Conservation (phyloP, 2,329 filamentous ascomycete species). For the Blumeria hordei region DNA sequence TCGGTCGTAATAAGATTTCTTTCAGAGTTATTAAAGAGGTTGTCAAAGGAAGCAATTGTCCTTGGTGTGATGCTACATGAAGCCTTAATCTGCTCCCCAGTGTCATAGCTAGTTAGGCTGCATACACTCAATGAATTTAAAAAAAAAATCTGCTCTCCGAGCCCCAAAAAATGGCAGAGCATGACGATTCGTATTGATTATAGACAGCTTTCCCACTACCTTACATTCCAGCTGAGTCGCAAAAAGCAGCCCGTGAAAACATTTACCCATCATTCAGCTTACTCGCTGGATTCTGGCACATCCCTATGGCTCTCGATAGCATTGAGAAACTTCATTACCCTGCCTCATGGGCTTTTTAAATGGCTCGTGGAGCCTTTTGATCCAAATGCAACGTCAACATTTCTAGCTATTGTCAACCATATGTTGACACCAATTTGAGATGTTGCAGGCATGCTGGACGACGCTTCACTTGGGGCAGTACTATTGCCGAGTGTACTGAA, state of each 20-base stretch:
- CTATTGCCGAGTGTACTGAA: neutral
- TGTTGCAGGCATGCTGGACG: neutral
- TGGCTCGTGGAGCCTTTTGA: constrained; percentile 1
- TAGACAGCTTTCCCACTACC: neutral
- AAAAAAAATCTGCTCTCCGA: neutral
- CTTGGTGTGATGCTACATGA: neutral
- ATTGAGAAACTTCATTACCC: neutral
- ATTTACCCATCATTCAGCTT: neutral
- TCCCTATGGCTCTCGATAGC: neutral
- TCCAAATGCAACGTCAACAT: neutral
- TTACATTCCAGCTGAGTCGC: neutral
- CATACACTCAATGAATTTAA: too few relatives aligned
- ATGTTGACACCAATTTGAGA: neutral
- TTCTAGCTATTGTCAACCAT: neutral
- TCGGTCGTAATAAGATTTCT: neutral
- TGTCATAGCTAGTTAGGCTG: too few relatives aligned
- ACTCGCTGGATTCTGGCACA: neutral
- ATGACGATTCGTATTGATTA: neutral
- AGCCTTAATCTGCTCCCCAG: too few relatives aligned
- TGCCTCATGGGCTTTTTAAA: neutral
- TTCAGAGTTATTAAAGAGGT: neutral
- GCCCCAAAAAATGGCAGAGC: neutral
- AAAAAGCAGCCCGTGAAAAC: neutral
- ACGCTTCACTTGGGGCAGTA: neutral
- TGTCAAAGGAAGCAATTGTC: neutral